Base-by-base conservation (phyloP, 2,329 filamentous ascomycete species). In the Thelonectria olida region DNA sequence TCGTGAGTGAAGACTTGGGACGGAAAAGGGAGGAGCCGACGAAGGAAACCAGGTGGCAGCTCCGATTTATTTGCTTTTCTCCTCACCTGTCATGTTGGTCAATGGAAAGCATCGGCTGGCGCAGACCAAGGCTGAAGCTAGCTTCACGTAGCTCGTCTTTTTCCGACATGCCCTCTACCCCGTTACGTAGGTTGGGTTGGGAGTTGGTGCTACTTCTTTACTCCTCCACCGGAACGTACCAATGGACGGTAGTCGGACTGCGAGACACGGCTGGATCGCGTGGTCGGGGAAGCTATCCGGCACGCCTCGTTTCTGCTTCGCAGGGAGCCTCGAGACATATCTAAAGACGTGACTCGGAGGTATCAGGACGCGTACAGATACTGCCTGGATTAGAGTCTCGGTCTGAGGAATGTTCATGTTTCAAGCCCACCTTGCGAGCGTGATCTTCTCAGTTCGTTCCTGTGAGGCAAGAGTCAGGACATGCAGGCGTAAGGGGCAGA, bases 51-150 rank as follows among this genome's bases (percentile, higher is more conserved):
- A 55, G 28, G 42, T 41, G 44, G 31, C 44, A 55, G 53, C 19
- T 55, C 45, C 31, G 34, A 8, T 45, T 55, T 55, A 49, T 59
- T 54, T 59, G 57, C 50, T 55, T 60, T 55, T 54, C 49, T 12
- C 50, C 47, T 49, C 28, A 34, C 28, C 50, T 60, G 57, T 60
- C 57, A 50, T 54, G 17, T 47, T 53, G 47, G 27, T 54, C 9
- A 28, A 12, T 28, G 48, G n/a, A 48, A 48, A 41, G 41, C 38
- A 41, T 59, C 19, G 49, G 27, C 49, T 49, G 51, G 51, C 50
- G 25, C 51, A 50, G 19, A 31, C 39, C 22, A 31, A 50, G 48
- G 27, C 44, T 34, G 31, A 44, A 36, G 20, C 45, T 47, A 60
- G 52, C 10, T 55, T 10, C 19, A 42, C 38, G 39, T 54, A 55